Percentiles rank a stretch among this genome's conserved stretches.
These are phyloP conservation scores for Evansstolkia leycettana DNA, from an alignment of 495 filamentous ascomycete species.

Conservation along the genomic window DNA sequence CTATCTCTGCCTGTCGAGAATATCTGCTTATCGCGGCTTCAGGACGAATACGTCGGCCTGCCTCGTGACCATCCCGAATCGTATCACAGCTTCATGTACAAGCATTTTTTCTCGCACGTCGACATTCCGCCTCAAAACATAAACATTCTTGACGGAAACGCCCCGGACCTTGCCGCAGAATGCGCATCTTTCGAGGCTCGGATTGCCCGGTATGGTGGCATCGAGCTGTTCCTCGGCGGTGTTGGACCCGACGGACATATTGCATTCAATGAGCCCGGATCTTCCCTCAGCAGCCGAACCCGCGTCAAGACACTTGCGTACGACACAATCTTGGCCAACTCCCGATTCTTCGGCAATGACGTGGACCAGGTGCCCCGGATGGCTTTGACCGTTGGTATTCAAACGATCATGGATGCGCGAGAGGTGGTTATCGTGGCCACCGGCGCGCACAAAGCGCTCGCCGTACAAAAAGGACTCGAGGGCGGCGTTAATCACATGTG, in stretches of 20 bases:
- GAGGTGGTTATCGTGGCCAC: conserved; percentile 77
- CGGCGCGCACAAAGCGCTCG: conserved; percentile 67
- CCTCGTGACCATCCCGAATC: conserved; percentile 71
- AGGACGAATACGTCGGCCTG: conserved; percentile 83
- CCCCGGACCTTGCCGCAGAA: conserved; percentile 60
- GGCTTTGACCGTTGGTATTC: conserved; percentile 80
- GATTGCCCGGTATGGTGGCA: conserved; percentile 63
- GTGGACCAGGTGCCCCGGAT: conserved; percentile 62
- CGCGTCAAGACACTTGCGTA: conserved; percentile 79
- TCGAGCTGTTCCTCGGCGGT: conserved; percentile 76
- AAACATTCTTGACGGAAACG: conserved; percentile 78
- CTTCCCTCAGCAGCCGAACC: conserved; percentile 64
- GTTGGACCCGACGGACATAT: conserved; percentile 82
- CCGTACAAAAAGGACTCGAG: conserved; percentile 72
- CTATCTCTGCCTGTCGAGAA: too few relatives aligned
- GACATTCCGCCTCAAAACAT: conserved; percentile 70
- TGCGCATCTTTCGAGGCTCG: conserved; percentile 68
- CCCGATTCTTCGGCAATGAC: conserved; percentile 69
- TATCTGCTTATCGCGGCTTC: conserved; percentile 2
- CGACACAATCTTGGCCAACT: conserved; percentile 78
- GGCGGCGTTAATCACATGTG: conserved; percentile 82
- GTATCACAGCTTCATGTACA: conserved; percentile 88
- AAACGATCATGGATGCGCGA: conserved; percentile 69
- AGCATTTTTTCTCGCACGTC: conserved; percentile 80
- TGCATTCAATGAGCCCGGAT: conserved; percentile 83